Evolutionary conservation across 495 filamentous ascomycete genomes (phyloP).

Genomic region (Ramalina intermedia): DNA sequence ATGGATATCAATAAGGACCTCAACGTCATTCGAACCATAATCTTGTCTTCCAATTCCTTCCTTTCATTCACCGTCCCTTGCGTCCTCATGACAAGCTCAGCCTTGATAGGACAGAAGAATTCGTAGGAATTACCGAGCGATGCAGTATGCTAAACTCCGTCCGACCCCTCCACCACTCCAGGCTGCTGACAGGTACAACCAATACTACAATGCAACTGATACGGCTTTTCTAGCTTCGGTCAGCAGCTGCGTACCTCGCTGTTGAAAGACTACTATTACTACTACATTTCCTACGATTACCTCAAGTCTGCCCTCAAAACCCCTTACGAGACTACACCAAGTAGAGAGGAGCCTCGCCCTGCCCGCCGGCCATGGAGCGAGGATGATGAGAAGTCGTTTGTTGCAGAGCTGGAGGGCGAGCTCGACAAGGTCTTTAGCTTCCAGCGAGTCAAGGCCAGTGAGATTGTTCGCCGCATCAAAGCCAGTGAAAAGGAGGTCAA

Average conservation of each 20-base stretch:
- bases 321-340: slow-evolving; percentile 41
- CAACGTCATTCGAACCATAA: too few species aligned
- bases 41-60: too few species aligned
- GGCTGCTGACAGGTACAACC: background rate
- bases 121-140: background rate
- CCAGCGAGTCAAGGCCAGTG: slow-evolving; percentile 87
- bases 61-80: too few species aligned
- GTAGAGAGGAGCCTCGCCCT: slow-evolving; percentile 38
- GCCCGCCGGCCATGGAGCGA: slow-evolving; percentile 66
- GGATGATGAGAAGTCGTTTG: slow-evolving; percentile 82
- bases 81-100: too few species aligned
- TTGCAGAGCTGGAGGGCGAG: slow-evolving; percentile 72
- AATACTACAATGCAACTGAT: background rate
- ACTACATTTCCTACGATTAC: slow-evolving; percentile 95
- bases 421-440: slow-evolving; percentile 95
- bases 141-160: slow-evolving; percentile 3
- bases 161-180: background rate
- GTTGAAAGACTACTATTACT: slow-evolving; percentile 88
- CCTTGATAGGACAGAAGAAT: too few species aligned
- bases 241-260: slow-evolving; percentile 86
- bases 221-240: slow-evolving; percentile 67
- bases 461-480: slow-evolving; percentile 81
- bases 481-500: slow-evolving; percentile 76
- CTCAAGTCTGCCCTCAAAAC: slow-evolving; percentile 79
- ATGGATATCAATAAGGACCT: too few species aligned